Evolutionary conservation across 2,329 filamentous ascomycete genomes (phyloP).

Genomic region (Epichloe bromicola): DNA sequence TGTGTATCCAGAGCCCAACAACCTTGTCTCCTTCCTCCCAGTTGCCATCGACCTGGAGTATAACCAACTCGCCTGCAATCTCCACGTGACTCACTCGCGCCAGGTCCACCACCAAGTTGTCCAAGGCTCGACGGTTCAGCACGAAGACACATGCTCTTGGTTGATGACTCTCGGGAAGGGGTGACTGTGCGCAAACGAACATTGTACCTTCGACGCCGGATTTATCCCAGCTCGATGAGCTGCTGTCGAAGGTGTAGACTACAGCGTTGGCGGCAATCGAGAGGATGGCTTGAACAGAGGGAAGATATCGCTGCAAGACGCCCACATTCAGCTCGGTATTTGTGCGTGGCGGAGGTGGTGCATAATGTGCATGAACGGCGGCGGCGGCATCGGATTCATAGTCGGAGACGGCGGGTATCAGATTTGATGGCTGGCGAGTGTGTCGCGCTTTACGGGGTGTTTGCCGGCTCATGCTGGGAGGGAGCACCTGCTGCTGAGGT

Average conservation of each 20-base stretch:
- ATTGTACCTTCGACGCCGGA: constrained; percentile 73
- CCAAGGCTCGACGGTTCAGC: constrained; percentile 56
- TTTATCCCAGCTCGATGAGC: constrained; percentile 67
- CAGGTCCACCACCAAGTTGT: constrained; percentile 59
- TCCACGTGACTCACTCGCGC: constrained; percentile 49
- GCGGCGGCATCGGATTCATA: constrained; percentile 53
- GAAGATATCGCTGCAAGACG: constrained; percentile 71
- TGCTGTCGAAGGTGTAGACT: constrained; percentile 64
- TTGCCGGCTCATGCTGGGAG: constrained; percentile 28
- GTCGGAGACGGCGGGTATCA: constrained; percentile 35
- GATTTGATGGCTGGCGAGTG: constrained; percentile 27
- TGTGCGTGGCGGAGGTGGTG: constrained; percentile 45
- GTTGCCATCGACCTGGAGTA: constrained; percentile 28
- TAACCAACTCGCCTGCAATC: constrained; percentile 41
- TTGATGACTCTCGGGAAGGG: constrained; percentile 21
- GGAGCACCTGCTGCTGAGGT: neutral
- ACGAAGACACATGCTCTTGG: constrained; percentile 51
- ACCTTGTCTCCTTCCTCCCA: constrained; percentile 26
- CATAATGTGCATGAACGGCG: constrained; percentile 25
- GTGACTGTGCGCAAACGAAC: constrained; percentile 64
- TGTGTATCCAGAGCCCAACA: constrained; percentile 43
- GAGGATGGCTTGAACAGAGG: constrained; percentile 58
- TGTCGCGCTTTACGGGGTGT: constrained; percentile 29
- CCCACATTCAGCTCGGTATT: constrained; percentile 80
- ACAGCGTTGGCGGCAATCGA: constrained; percentile 77